Evolutionary conservation across 2,329 filamentous ascomycete genomes (phyloP).

Genomic region (Hymenoscyphus linearis): DNA sequence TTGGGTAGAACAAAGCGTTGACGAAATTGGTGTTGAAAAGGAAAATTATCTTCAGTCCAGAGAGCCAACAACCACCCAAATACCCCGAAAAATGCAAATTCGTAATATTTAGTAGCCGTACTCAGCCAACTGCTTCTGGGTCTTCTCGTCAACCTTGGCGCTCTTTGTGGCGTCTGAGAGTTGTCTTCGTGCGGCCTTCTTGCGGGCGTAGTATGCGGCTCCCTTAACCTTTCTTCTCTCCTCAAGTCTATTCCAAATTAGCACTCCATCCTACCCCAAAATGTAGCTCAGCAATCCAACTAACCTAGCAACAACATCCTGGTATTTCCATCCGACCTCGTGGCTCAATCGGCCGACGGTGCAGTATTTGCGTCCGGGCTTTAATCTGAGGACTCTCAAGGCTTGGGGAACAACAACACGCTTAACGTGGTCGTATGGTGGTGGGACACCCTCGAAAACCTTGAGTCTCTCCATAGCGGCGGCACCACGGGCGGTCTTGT

Average conservation of each 20-base stretch:
- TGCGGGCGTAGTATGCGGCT: constrained; percentile 98
- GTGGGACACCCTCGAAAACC: constrained; percentile 98
- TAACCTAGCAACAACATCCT: constrained; percentile 96
- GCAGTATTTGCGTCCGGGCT: constrained; percentile 99
- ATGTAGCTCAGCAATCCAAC: constrained; percentile 37
- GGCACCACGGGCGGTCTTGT: constrained; percentile 98
- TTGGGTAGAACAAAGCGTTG: constrained; percentile 33
- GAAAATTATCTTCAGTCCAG: constrained; percentile 15
- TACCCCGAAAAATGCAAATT: constrained; percentile 23
- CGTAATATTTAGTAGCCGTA: constrained; percentile 73
- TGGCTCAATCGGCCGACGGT: constrained; percentile 95
- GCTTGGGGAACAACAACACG: constrained; percentile 98
- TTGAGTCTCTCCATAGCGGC: constrained; percentile 97
- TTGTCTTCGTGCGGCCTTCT: constrained; percentile 93
- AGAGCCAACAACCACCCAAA: constrained; percentile 21
- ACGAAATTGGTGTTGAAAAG: constrained; percentile 23
- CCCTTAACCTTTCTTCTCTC: constrained; percentile 99
- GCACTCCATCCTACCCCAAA: constrained; percentile 10
- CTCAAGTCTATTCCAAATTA: constrained; percentile 67
- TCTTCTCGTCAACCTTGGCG: constrained; percentile 81
- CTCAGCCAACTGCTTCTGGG: constrained; percentile 78
- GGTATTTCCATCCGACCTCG: constrained; percentile 99
- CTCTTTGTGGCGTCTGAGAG: constrained; percentile 89
- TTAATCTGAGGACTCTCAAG: constrained; percentile 89
- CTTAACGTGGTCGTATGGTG: constrained; percentile 99